Conservation (phyloP, 31 red algal species). For the Porphyra umbilicalis region DNA sequence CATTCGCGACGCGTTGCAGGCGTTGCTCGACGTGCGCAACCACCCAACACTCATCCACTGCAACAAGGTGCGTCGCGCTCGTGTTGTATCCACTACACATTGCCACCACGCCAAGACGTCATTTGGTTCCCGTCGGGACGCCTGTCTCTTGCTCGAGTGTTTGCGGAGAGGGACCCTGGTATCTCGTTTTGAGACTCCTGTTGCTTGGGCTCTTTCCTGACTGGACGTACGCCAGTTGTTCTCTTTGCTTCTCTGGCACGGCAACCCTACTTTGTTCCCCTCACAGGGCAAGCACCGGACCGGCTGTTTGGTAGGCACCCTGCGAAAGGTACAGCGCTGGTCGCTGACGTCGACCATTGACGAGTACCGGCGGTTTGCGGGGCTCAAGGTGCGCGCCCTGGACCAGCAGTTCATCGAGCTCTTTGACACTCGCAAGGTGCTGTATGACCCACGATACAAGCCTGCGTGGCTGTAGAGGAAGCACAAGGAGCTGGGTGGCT, state of each 20-base stretch:
- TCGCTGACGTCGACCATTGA: constrained; percentile 96
- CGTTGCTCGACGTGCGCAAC: constrained; percentile 74
- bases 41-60: constrained; percentile 94
- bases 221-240: neutral
- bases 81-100: too few relatives aligned
- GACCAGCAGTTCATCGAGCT: constrained; percentile 99
- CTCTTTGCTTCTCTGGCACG: neutral
- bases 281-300: constrained; percentile 89
- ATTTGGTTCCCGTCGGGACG: too few relatives aligned
- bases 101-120: too few relatives aligned
- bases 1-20: constrained; percentile 77
- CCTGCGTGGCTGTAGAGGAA: constrained; percentile 53
- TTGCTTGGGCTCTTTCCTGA: too few relatives aligned
- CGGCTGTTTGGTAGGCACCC: constrained; percentile 82
- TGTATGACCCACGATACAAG: constrained; percentile 56
- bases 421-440: constrained; percentile 71
- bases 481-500: neutral
- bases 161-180: too few relatives aligned
- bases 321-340: constrained; percentile 93
- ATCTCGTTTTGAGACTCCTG: too few relatives aligned
- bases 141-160: too few relatives aligned
- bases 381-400: constrained; percentile 79
- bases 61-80: constrained; percentile 54
- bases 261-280: too few relatives aligned
- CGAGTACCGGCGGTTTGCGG: constrained; percentile 94